A percentile compares a stretch with the other conserved stretches of the same genome.
Evolutionary conservation across 176 grass and related monocot species (phyloP).

Genomic region (Juncus effusus): DNA sequence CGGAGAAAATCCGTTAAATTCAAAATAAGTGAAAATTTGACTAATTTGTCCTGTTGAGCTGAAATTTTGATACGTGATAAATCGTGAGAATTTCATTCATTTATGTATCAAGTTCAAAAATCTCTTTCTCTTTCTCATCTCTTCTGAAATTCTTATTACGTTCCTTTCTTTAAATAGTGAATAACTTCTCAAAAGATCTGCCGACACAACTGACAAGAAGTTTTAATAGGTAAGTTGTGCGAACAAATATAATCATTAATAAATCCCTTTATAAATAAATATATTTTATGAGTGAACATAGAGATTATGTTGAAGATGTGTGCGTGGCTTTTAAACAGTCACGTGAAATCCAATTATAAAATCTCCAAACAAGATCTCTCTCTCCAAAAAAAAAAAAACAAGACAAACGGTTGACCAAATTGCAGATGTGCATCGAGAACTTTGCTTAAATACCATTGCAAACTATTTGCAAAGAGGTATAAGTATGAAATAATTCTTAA

Average conservation of each 20-base stretch:
- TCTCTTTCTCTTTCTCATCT: not conserved
- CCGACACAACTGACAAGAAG: not conserved
- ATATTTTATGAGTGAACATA: not conserved
- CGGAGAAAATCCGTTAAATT: no score
- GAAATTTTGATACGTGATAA: no score
- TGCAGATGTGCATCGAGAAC: not conserved
- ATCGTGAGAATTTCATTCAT: no score
- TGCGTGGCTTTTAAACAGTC: not conserved
- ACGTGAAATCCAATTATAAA: not conserved
- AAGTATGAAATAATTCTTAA: not conserved
- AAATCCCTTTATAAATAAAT: not conserved
- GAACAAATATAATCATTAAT: not conserved
- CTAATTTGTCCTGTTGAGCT: no score
- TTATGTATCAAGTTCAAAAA: not conserved
- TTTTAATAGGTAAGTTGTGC: not conserved
- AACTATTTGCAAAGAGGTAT: not conserved
- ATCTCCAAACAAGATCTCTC: no score
- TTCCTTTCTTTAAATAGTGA: no score
- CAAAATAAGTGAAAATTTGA: no score
- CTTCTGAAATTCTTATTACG: not conserved
- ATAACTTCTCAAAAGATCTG: not conserved
- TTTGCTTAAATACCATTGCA: not conserved
- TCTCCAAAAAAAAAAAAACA: not conserved
- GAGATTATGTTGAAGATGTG: not conserved
- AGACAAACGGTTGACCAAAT: not conserved